phyloP scores from a whole-genome alignment of 164 flowering plant genomes.

The Brasenia schreberi region DNA sequence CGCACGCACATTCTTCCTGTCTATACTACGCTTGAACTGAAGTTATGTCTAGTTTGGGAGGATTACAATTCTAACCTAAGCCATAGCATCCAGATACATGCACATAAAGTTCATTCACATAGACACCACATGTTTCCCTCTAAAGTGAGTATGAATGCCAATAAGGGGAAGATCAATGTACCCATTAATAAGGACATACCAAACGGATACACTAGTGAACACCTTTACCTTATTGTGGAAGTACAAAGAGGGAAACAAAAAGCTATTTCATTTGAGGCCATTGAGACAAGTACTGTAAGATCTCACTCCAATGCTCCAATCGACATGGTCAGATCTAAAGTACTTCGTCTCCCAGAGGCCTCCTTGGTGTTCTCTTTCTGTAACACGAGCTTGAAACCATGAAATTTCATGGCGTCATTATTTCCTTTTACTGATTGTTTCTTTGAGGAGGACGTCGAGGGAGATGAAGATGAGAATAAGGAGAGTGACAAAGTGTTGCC shows the following conservation, averaged over 20 bases:
- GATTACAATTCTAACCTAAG: too few relatives aligned
- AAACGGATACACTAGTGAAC: not conserved
- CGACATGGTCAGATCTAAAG: constrained; percentile 34
- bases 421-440: not conserved
- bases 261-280: constrained; percentile 4
- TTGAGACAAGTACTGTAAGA: constrained; percentile 28
- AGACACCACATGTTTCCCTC: too few relatives aligned
- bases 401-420: not conserved
- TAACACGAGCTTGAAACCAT: not conserved
- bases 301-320: constrained; percentile 30
- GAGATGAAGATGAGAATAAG: not conserved
- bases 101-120: too few relatives aligned
- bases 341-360: constrained; percentile 24
- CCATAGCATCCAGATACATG: too few relatives aligned
- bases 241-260: not conserved
- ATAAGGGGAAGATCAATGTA: too few relatives aligned
- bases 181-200: not conserved
- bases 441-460: not conserved
- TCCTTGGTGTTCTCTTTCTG: constrained; percentile 13
- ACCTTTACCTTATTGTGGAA: not conserved
- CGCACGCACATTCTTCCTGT: too few relatives aligned
- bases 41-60: too few relatives aligned
- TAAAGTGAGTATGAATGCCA: too few relatives aligned
- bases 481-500: not conserved
- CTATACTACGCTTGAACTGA: too few relatives aligned